Evolutionary conservation across 2,329 filamentous ascomycete species (phyloP).

Genomic region (Grosmannia clavigera): DNA sequence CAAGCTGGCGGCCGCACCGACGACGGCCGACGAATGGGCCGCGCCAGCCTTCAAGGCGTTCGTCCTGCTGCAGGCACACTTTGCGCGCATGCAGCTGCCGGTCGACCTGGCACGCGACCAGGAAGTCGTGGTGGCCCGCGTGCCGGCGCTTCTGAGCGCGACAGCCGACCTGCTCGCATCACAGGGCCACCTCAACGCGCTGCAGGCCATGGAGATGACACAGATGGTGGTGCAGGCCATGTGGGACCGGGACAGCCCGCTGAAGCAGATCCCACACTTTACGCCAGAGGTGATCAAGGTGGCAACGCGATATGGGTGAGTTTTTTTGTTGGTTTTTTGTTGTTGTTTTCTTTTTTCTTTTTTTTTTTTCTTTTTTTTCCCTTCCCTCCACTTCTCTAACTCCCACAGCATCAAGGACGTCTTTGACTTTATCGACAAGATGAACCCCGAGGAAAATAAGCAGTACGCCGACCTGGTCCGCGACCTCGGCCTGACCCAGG

Average conservation of each 20-base stretch:
- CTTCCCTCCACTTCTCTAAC: conserved; percentile 18
- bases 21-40: conserved; percentile 60
- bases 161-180: conserved; percentile 92
- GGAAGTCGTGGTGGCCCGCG: conserved; percentile 72
- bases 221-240: conserved; percentile 98
- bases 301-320: conserved; percentile 65
- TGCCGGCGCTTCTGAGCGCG: conserved; percentile 78
- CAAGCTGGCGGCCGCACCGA: conserved; percentile 55
- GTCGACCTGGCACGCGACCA: conserved; percentile 95
- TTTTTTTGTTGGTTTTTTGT: conserved; percentile 12
- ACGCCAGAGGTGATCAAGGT: conserved; percentile 69
- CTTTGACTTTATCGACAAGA: conserved; percentile 96
- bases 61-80: conserved; percentile 92
- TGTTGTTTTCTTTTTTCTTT: conserved; percentile 11
- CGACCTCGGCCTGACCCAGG: conserved; percentile 64
- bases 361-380: not conserved
- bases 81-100: conserved; percentile 91
- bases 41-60: conserved; percentile 98
- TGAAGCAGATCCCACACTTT: conserved; percentile 98
- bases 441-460: conserved; percentile 89
- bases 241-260: conserved; percentile 94
- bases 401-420: conserved; percentile 68
- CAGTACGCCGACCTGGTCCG: conserved; percentile 69
- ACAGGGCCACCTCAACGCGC: conserved; percentile 90
- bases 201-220: conserved; percentile 98